Evolutionary conservation across 371 early-diverging fungal genomes (phyloP).

Genomic region (Actinomucor elegans): DNA sequence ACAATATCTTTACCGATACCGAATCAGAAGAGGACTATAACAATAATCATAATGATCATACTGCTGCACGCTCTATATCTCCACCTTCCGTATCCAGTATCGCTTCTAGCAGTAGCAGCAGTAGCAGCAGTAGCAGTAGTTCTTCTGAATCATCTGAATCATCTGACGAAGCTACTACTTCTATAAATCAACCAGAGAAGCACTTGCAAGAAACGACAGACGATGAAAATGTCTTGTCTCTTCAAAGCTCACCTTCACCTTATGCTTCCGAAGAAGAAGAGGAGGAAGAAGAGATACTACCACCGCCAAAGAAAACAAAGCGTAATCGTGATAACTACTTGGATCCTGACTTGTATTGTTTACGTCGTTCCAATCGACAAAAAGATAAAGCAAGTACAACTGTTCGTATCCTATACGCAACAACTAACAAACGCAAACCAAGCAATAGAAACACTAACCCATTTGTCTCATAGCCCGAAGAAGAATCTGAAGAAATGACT

Average conservation of each 20-base stretch:
- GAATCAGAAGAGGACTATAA: conserved; percentile 14
- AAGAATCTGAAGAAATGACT: conserved; percentile 18
- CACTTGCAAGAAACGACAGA: background rate
- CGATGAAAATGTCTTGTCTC: conserved; percentile 11
- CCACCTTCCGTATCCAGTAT: background rate
- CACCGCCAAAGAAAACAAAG: background rate
- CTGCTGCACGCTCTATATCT: background rate
- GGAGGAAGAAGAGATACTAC: background rate
- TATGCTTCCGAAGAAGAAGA: conserved; percentile 1
- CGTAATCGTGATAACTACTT: background rate
- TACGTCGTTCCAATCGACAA: conserved; percentile 21
- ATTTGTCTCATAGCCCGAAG: conserved; percentile 5
- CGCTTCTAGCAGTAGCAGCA: too few relatives aligned
- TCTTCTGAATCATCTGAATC: background rate
- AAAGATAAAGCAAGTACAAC: conserved; percentile 6
- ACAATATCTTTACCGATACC: conserved; percentile 11
- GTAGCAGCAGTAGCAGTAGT: too few relatives aligned
- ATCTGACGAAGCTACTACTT: background rate
- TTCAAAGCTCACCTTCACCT: conserved; percentile 21
- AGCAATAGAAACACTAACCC: background rate
- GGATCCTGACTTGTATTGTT: conserved; percentile 28
- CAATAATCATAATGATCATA: background rate
- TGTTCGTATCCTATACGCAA: conserved; percentile 8
- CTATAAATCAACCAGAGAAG: background rate
- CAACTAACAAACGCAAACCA: too few relatives aligned